Conservation (phyloP, 2,329 filamentous ascomycete genomes). For the Teratosphaeria pseudoeucalypti region DNA sequence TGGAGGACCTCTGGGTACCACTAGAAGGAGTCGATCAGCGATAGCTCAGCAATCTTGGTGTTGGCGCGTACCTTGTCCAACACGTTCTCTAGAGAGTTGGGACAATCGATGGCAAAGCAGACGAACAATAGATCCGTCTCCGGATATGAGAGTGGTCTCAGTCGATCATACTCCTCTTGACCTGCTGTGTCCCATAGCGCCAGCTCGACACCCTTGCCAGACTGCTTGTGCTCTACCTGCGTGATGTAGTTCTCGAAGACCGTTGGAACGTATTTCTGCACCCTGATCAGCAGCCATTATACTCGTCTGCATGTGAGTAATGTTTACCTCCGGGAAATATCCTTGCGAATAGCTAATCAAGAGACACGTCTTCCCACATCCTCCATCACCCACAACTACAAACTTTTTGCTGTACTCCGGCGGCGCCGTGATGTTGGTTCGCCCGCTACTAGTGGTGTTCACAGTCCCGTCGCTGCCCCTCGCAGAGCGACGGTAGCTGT, state of each 20-base stretch:
- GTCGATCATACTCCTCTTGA: constrained; percentile 95
- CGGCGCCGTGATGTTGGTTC: constrained; percentile 78
- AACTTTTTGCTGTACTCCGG: constrained; percentile 98
- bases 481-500: constrained; percentile 30
- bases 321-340: constrained; percentile 88
- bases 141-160: constrained; percentile 91
- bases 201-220: constrained; percentile 90
- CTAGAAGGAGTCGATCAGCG: constrained; percentile 37
- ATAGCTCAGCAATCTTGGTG: neutral
- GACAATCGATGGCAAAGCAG: constrained; percentile 98
- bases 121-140: constrained; percentile 97
- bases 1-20: constrained; percentile 99
- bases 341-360: constrained; percentile 98
- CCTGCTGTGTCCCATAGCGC: constrained; percentile 98
- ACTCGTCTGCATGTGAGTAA: neutral
- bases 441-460: constrained; percentile 66
- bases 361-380: constrained; percentile 96
- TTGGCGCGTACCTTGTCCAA: constrained; percentile 77
- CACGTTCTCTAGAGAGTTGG: constrained; percentile 95
- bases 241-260: constrained; percentile 99
- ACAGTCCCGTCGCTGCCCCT: constrained; percentile 73
- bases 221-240: constrained; percentile 76
- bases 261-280: constrained; percentile 96
- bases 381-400: constrained; percentile 94
- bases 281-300: constrained; percentile 6